phyloP scores from a whole-genome alignment of 768 basidiomycete genomes.

The Leucocoprinus sp. region DNA sequence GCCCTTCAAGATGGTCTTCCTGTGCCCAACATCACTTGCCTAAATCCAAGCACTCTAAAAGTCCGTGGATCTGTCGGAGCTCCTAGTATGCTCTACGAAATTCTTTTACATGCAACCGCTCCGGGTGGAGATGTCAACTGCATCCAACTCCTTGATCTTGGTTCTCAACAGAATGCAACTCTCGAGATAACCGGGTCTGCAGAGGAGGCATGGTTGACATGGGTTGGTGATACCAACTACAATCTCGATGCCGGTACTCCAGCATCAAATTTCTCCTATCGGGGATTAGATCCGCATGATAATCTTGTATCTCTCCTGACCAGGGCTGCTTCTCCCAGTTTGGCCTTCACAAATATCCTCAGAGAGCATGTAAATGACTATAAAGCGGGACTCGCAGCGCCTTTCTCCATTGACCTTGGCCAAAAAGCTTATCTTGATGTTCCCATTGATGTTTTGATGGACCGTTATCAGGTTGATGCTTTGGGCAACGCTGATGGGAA shows the following conservation, averaged over 20 bases:
- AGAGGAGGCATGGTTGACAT: conserved; percentile 54
- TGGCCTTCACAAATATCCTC: conserved; percentile 21
- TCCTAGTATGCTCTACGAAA: conserved; percentile 64
- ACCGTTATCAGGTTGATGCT: conserved; percentile 39
- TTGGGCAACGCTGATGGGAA: conserved; percentile 32
- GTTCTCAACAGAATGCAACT: conserved; percentile 32
- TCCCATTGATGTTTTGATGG: conserved; percentile 51
- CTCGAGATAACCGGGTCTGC: conserved; percentile 35
- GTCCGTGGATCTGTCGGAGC: conserved; percentile 40
- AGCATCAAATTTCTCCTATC: conserved; percentile 52
- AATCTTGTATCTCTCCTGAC: conserved; percentile 1
- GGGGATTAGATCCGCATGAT: conserved; percentile 50
- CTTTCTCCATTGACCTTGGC: conserved; percentile 52
- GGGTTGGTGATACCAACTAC: conserved; percentile 72
- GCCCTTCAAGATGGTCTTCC: conserved; percentile 40
- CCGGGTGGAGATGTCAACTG: conserved; percentile 20
- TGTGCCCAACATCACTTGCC: conserved; percentile 52
- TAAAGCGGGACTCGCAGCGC: conserved; percentile 27
- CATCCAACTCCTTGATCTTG: conserved; percentile 23
- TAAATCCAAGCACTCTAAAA: conserved; percentile 46
- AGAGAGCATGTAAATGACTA: conserved; percentile 46
- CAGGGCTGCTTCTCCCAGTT: background rate
- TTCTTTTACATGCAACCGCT: conserved; percentile 35
- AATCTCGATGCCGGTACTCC: conserved; percentile 52
- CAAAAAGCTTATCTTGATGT: conserved; percentile 43